phyloP scores from a whole-genome alignment of 73 alveolate species.

The Paramecium caudatum region DNA sequence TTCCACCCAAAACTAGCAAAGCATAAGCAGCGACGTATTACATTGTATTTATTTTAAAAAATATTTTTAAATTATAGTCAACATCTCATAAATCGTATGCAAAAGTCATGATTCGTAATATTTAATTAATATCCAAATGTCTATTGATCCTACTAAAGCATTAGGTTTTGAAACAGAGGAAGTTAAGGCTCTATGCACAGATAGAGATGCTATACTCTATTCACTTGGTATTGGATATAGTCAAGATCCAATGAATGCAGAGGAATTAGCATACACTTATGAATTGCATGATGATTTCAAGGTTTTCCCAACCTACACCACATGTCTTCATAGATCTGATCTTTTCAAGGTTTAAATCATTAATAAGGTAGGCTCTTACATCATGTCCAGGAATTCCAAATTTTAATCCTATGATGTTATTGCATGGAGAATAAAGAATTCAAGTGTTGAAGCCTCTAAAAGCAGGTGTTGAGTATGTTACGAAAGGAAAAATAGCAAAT shows the following conservation, averaged over 20 bases:
- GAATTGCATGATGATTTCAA: constrained; percentile 85
- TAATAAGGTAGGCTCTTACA: constrained; percentile 61
- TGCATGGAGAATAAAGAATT: constrained; percentile 91
- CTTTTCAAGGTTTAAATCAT: constrained; percentile 46
- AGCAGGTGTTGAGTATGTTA: constrained; percentile 73
- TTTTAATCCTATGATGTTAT: constrained; percentile 94
- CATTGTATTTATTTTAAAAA: constrained; percentile 63
- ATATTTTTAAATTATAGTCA: constrained; percentile 46
- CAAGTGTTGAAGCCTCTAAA: constrained; percentile 79
- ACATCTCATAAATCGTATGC: no score
- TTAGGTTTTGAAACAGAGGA: constrained; percentile 77
- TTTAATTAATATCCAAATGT: constrained; percentile 50
- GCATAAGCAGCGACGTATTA: constrained; percentile 72
- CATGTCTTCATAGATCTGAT: constrained; percentile 78
- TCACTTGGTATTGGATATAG: constrained; percentile 87
- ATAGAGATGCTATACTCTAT: constrained; percentile 78
- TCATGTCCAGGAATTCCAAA: constrained; percentile 91
- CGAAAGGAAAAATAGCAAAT: constrained; percentile 79
- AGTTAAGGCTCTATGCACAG: constrained; percentile 29
- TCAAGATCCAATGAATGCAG: constrained; percentile 84
- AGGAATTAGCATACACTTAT: constrained; percentile 84
- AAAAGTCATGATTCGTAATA: no score
- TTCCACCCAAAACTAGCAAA: constrained; percentile 65
- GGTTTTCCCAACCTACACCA: constrained; percentile 86
- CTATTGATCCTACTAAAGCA: constrained; percentile 72